A percentile compares a stretch with the other conserved stretches of the same genome.
phyloP scores from a whole-genome alignment of 257 asterid genomes.

The Gardenia jasminoides region DNA sequence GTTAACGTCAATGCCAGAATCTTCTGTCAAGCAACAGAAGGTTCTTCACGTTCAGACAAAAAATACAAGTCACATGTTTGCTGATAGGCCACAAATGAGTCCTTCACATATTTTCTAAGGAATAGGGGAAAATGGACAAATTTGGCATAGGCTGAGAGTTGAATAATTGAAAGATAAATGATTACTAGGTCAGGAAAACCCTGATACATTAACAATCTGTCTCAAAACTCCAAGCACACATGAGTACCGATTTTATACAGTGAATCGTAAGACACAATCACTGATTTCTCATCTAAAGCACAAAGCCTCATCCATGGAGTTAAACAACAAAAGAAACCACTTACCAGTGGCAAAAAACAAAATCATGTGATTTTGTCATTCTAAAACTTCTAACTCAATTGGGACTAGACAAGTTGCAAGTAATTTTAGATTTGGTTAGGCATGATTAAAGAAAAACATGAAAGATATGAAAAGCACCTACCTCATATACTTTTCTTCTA shows the following conservation, averaged over 20 bases:
- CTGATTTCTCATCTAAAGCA: neutral
- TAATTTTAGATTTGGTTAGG: neutral
- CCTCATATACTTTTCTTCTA: conserved; percentile 92
- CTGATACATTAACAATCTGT: neutral
- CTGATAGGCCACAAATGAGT: neutral
- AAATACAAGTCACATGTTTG: neutral
- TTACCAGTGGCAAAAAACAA: neutral
- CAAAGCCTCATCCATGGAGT: neutral
- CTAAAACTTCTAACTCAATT: neutral
- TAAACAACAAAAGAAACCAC: neutral
- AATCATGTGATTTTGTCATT: neutral
- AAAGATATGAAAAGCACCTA: conserved; percentile 30
- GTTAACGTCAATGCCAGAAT: neutral
- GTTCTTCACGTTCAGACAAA: neutral
- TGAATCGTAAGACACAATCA: neutral
- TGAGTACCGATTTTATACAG: neutral
- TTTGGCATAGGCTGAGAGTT: neutral
- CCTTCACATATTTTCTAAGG: neutral
- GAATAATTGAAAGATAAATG: neutral
- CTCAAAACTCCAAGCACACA: neutral
- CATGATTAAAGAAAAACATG: neutral
- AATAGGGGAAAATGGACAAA: neutral
- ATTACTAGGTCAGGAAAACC: neutral
- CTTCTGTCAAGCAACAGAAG: neutral
- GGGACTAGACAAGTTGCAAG: neutral